Base-by-base conservation (phyloP, 331 rosid species). In the Malus hybrid region DNA sequence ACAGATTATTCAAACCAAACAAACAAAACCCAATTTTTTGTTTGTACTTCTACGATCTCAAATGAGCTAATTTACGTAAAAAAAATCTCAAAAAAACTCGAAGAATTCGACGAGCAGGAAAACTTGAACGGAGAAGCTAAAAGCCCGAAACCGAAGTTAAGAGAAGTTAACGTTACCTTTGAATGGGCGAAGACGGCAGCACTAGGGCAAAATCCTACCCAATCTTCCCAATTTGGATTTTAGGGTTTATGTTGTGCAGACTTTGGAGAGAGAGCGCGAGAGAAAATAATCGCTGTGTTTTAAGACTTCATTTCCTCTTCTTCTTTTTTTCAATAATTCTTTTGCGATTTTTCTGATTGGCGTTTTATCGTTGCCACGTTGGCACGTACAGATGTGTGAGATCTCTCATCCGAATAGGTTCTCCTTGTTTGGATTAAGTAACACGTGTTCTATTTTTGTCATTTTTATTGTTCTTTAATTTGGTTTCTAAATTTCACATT, bases 181-280 rank as follows among this genome's bases (percentile, higher is more conserved):
- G 33, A 62, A 24, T 19, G 18, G 62, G 7, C 16, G 62, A n/a
- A 19, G 19, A 63, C 30, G 30, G 16, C 44, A 18, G 46, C 30
- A n/a, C 48, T 26, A 18, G 44, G 62, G 61, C 32, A 11, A 10
- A 12, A 28, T 4, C 4, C n/a, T 4, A 22, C 62, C 70, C 67
- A 34, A 26, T 22, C 58, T 61, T 60, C 29, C 56, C 77, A 44
- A 62, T 74, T 74, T 74, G 70, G 78, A 63, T 63, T 74, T 63
- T 74, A 74, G 78, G 78, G 78, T 74, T 63, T 74, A 63, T 74
- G 77, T 22, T 18, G 70, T 11, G 20, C 24, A 6, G 60, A 58
- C 67, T 3, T 44, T 44, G 5, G 48, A 39, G 46, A 3, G 14
- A 36, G 14, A 44, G 50, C 14, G 50, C 14, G 50, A 44, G 50